Conservation (phyloP, 2,329 filamentous ascomycete species). For the Hymenotorrendiella dingleyae region DNA sequence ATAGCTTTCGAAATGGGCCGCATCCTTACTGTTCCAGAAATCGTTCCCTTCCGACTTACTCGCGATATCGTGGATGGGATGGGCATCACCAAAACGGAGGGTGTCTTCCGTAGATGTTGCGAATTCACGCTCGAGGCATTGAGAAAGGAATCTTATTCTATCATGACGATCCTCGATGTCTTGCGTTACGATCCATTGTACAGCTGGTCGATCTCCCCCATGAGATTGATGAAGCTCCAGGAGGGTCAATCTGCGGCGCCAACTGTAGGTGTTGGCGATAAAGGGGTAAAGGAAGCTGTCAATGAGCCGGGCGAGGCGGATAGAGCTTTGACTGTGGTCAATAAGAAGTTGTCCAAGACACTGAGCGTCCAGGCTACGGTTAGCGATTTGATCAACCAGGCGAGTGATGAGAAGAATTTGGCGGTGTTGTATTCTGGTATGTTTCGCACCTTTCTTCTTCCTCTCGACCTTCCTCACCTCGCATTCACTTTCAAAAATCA, state of each 20-base stretch:
- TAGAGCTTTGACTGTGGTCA: conserved; percentile 82
- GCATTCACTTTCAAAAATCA: neutral
- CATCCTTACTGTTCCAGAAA: conserved; percentile 89
- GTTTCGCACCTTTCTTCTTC: conserved; percentile 1
- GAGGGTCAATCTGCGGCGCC: conserved; percentile 46
- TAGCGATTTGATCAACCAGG: conserved; percentile 94
- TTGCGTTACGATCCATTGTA: conserved; percentile 97
- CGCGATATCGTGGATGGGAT: conserved; percentile 95
- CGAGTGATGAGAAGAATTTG: conserved; percentile 86
- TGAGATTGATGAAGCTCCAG: conserved; percentile 59
- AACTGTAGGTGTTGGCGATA: conserved; percentile 26
- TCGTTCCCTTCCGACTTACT: conserved; percentile 91
- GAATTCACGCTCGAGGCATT: conserved; percentile 95
- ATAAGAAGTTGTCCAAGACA: conserved; percentile 92
- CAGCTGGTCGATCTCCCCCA: conserved; percentile 82
- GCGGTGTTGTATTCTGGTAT: conserved; percentile 73
- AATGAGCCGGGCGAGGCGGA: conserved; percentile 76
- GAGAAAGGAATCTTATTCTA: conserved; percentile 90
- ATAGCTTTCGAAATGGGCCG: conserved; percentile 96
- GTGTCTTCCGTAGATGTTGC: conserved; percentile 94
- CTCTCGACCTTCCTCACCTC: neutral
- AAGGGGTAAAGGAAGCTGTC: conserved; percentile 34
- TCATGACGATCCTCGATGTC: conserved; percentile 98
- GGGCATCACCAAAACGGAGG: conserved; percentile 91
- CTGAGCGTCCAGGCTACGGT: conserved; percentile 92